Percentiles rank a stretch among this genome's conserved stretches.
phyloP scores from a whole-genome alignment of 1,284 basidiomycete species.

The Puccinia polysora region DNA sequence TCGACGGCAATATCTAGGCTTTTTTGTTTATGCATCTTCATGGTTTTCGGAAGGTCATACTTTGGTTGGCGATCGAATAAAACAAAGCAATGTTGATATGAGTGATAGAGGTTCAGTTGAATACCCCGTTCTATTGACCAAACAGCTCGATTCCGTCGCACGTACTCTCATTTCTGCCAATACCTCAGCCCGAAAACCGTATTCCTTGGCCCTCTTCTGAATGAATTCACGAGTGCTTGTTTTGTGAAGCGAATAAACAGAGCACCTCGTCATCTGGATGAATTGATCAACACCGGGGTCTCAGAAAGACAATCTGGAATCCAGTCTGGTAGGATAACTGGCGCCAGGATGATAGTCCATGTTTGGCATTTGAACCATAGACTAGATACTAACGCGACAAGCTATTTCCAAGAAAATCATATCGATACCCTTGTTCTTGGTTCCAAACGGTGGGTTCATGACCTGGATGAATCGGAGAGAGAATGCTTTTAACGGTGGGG shows the following conservation, averaged over 20 bases:
- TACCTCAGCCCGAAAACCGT: conserved; percentile 14
- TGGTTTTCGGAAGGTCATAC: conserved; percentile 40
- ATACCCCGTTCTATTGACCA: background rate
- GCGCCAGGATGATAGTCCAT: background rate
- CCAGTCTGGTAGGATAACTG: background rate
- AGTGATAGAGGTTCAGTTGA: too few species aligned
- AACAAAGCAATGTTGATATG: background rate
- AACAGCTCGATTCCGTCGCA: background rate
- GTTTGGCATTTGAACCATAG: too few species aligned
- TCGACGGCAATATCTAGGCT: conserved; percentile 32
- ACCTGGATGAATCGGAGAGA: conserved; percentile 1
- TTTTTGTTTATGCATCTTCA: conserved; percentile 40
- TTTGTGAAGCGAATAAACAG: conserved; percentile 40
- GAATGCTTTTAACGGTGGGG: background rate
- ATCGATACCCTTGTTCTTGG: conserved; percentile 39
- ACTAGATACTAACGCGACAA: conserved; percentile 7
- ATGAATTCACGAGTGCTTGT: conserved; percentile 27
- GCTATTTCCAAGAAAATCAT: conserved; percentile 36
- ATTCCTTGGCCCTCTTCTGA: conserved; percentile 17
- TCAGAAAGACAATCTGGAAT: background rate
- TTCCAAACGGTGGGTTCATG: conserved; percentile 42
- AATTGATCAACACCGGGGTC: background rate
- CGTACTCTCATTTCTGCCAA: conserved; percentile 32
- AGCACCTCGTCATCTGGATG: conserved; percentile 13
- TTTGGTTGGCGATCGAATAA: too few species aligned